Percentiles rank a stretch among this genome's conserved stretches.
phyloP scores from a whole-genome alignment of 2,329 filamentous ascomycete species.

The Eutypella sp. region DNA sequence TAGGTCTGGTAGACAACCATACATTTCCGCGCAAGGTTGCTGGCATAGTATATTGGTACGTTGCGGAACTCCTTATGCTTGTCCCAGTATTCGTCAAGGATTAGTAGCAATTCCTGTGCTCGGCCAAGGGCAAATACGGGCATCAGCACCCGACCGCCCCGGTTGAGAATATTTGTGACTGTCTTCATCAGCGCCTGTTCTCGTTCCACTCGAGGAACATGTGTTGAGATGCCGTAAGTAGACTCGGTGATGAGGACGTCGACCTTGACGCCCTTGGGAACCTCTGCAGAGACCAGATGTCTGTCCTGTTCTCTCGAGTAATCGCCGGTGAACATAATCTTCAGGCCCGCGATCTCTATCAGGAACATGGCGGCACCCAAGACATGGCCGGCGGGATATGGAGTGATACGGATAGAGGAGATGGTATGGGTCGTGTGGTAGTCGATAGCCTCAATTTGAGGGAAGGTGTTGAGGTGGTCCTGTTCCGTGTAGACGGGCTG shows the following conservation, averaged over 20 bases:
- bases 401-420: slow-evolving; percentile 92
- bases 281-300: slow-evolving; percentile 88
- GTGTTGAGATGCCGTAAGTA: slow-evolving; percentile 92
- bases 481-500: slow-evolving; percentile 90
- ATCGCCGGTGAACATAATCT: slow-evolving; percentile 95
- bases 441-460: slow-evolving; percentile 93
- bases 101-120: slow-evolving; percentile 89
- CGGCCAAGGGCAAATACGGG: slow-evolving; percentile 92
- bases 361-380: slow-evolving; percentile 97
- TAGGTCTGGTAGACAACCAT: slow-evolving; percentile 99
- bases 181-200: slow-evolving; percentile 94
- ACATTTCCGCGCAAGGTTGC: slow-evolving; percentile 89
- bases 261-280: slow-evolving; percentile 83
- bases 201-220: slow-evolving; percentile 83
- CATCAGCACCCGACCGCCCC: slow-evolving; percentile 87
- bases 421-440: slow-evolving; percentile 98
- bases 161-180: slow-evolving; percentile 84
- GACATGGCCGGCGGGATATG: slow-evolving; percentile 96
- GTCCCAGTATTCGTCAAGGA: slow-evolving; percentile 95
- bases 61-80: slow-evolving; percentile 85
- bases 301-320: slow-evolving; percentile 95
- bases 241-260: slow-evolving; percentile 97
- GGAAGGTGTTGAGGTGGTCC: slow-evolving; percentile 89
- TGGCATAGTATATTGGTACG: slow-evolving; percentile 95
- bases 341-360: slow-evolving; percentile 93